Percentiles rank a stretch among this genome's conserved stretches.
Conservation (phyloP, 345 rosid species). For the Brassica nigra region DNA sequence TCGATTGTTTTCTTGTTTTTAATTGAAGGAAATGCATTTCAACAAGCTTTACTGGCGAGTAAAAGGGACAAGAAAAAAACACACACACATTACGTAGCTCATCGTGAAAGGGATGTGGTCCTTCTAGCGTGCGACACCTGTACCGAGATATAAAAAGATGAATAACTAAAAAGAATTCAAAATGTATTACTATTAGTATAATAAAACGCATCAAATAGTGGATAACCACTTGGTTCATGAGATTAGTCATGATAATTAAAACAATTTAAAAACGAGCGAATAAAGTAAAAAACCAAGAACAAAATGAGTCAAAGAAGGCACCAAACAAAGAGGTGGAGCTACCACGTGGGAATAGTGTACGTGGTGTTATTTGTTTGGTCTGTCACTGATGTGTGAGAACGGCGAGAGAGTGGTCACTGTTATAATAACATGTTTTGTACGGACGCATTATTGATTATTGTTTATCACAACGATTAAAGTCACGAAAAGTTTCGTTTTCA, state of each 20-base stretch:
- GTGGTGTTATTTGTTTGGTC: background rate
- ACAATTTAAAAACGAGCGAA: background rate
- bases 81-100: background rate
- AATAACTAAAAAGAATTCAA: background rate
- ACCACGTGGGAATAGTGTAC: background rate
- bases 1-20: background rate
- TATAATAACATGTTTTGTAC: slow-evolving; percentile 6
- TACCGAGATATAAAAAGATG: slow-evolving; percentile 22
- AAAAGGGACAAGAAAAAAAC: background rate
- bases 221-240: slow-evolving; percentile 18
- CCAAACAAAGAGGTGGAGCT: background rate
- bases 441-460: background rate
- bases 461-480: slow-evolving; percentile 12
- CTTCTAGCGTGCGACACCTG: slow-evolving; percentile 45
- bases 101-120: slow-evolving; percentile 38
- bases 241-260: background rate
- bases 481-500: background rate
- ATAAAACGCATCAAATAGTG: slow-evolving; percentile 26
- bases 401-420: background rate
- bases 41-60: background rate
- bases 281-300: slow-evolving; percentile 14
- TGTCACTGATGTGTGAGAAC: background rate
- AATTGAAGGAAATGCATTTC: background rate
- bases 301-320: background rate
- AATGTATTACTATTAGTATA: background rate